These are phyloP conservation scores for Arthrobotrys pseudoclavata DNA, from an alignment of 2,329 filamentous ascomycete species.

Conservation along the genomic window DNA sequence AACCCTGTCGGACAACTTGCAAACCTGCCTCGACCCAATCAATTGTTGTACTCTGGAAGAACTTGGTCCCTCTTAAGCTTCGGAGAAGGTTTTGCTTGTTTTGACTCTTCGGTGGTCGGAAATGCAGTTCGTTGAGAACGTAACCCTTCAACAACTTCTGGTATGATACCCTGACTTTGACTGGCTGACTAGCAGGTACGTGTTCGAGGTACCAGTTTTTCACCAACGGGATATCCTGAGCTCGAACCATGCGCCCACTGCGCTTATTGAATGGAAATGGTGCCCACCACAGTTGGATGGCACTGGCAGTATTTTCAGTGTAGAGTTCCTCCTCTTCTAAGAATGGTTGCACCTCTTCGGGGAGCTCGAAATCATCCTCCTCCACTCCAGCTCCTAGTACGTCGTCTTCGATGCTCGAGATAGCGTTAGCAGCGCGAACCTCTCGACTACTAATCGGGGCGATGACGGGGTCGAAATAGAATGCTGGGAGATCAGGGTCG, in stretches of 20 bases:
- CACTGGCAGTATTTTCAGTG: conserved; percentile 88
- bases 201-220: conserved; percentile 99
- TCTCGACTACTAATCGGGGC: conserved; percentile 97
- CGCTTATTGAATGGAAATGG: conserved; percentile 95
- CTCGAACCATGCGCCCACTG: conserved; percentile 94
- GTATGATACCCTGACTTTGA: conserved; percentile 97
- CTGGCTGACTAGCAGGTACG: conserved; percentile 87
- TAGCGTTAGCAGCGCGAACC: conserved; percentile 94
- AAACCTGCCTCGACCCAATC: conserved; percentile 99
- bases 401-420: conserved; percentile 90
- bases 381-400: conserved; percentile 87
- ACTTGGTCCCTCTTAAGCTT: conserved; percentile 95
- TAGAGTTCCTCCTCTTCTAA: conserved; percentile 89
- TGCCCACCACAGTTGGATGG: conserved; percentile 97
- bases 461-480: conserved; percentile 97
- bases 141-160: conserved; percentile 97
- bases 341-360: conserved; percentile 85
- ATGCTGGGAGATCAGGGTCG: conserved; percentile 89
- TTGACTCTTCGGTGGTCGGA: conserved; percentile 93
- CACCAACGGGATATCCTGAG: conserved; percentile 94
- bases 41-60: conserved; percentile 99
- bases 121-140: conserved; percentile 96
- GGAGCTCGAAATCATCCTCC: conserved; percentile 87
- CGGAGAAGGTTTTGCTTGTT: conserved; percentile 93
- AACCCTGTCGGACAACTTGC: conserved; percentile 97